Base-by-base conservation (phyloP, 805 yeast genomes). In the Monosporozyma yasuniensis region DNA sequence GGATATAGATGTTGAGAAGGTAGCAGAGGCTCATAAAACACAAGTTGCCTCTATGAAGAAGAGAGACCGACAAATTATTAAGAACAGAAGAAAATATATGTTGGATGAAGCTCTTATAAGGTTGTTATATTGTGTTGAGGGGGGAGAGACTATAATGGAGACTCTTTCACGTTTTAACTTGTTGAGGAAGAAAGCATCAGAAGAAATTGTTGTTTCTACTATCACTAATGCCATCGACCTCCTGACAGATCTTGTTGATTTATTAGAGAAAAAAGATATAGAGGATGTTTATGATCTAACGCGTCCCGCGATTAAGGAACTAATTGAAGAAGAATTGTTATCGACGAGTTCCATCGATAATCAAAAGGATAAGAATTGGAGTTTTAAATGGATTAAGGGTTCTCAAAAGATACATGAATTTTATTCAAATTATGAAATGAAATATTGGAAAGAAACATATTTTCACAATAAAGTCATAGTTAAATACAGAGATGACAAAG, bases 341-440 rank as follows among this genome's bases (percentile, higher is more conserved):
- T 58, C 41, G 11, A 5, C 57, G 2, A 60, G 53, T n/a, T 44
- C 34, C 2, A 50, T 52, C 7, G 60, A 61, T 42, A 46, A 61
- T 28, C 47, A 49, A 11, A 59, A 59, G 23, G 43, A 56, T 21
- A 59, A 60, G 44, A 59, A 64, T 3, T 75, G 78, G 78, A 67
- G 66, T 48, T 76, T 70, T 55, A 64, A 70, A 50, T 75, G 77
- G 77, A 49, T 61, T 3, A 72, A 65, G 11, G 57, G 51, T 14
- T 50, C 51, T 0, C 65, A 61, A 1, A 70, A 63, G 27, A 52
- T 73, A 2, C 67, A 77, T 47, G 81, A 81, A 4, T 75, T 75
- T 2, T 78, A 65, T 56, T 69, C 83, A 1, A 60, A 70, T 12
- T 74, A 71, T 53, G 82, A 80, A 50, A 79, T 81, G 82, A 64